phyloP scores from a whole-genome alignment of 225 moss, liverwort and hornwort species.

The Polytrichum formosum region DNA sequence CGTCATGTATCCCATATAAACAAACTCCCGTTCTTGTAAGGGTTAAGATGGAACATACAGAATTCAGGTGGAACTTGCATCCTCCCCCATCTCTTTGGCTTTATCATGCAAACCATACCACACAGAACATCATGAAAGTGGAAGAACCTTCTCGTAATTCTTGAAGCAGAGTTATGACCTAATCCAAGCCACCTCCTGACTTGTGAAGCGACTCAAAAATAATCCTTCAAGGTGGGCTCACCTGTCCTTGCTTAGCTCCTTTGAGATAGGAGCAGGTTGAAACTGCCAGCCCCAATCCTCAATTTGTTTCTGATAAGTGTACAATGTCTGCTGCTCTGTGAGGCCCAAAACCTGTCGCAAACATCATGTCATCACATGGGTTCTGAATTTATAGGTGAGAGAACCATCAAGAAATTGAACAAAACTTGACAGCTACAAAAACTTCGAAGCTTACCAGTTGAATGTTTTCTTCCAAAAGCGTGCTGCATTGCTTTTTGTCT shows the following conservation, averaged over 20 bases:
- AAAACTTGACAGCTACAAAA: constrained; percentile 5
- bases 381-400: background rate
- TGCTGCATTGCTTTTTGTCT: constrained; percentile 42
- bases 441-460: constrained; percentile 54
- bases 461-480: constrained; percentile 49
- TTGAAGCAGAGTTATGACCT: background rate
- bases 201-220: too few species aligned
- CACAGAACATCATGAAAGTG: background rate
- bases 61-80: constrained; percentile 71
- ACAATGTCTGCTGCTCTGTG: constrained; percentile 73
- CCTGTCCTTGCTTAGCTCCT: constrained; percentile 26
- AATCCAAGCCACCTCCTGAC: too few species aligned
- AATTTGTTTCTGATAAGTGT: constrained; percentile 69
- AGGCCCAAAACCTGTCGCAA: constrained; percentile 59
- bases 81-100: constrained; percentile 25
- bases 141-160: background rate
- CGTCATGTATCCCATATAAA: too few species aligned
- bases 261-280: constrained; percentile 26
- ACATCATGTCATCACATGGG: too few species aligned
- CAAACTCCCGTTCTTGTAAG: too few species aligned
- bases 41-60: constrained; percentile 42
- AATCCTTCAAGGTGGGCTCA: constrained; percentile 16
- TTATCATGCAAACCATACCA: constrained; percentile 16
- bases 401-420: constrained; percentile 3
- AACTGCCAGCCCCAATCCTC: constrained; percentile 95